phyloP scores from a whole-genome alignment of 169 alveolate genomes.

The Eimeria praecox region DNA sequence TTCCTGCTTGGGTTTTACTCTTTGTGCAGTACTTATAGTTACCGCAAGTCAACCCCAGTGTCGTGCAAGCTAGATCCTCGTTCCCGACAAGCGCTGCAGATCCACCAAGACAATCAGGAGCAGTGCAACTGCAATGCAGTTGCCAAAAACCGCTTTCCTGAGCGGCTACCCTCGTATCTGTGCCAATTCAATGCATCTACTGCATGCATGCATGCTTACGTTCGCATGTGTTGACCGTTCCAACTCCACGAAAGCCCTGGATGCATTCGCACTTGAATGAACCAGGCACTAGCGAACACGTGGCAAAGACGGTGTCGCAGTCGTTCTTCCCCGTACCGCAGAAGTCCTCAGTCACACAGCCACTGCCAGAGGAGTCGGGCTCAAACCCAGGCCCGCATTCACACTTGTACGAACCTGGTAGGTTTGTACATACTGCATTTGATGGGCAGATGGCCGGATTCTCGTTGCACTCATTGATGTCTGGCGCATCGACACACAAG shows the following conservation, averaged over 20 bases:
- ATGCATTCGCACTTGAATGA: constrained; percentile 81
- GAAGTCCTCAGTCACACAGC: constrained; percentile 64
- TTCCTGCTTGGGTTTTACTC: constrained; percentile 36
- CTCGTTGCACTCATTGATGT: constrained; percentile 80
- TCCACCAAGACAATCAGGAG: not conserved
- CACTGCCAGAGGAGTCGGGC: constrained; percentile 64
- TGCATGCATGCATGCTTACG: constrained; percentile 40
- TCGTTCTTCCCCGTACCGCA: constrained; percentile 70
- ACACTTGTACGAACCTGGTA: constrained; percentile 80
- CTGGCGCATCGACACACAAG: constrained; percentile 28
- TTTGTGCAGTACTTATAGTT: constrained; percentile 63
- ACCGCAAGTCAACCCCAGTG: constrained; percentile 40
- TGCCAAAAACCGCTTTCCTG: not conserved
- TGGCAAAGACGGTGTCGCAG: constrained; percentile 74
- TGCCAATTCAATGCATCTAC: not conserved
- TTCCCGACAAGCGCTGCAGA: constrained; percentile 66
- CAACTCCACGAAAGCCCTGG: constrained; percentile 74
- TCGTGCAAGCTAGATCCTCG: constrained; percentile 67
- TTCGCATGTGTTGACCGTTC: constrained; percentile 63
- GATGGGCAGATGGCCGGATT: constrained; percentile 60
- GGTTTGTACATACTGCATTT: constrained; percentile 79
- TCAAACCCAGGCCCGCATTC: constrained; percentile 79
- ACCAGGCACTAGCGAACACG: constrained; percentile 76
- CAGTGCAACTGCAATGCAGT: not conserved
- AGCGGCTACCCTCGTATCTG: not conserved